A percentile compares a stretch with the other conserved stretches of the same genome.
Evolutionary conservation across 345 rosid species (phyloP).

Genomic region (sweet orange (Citrus sinensis)): DNA sequence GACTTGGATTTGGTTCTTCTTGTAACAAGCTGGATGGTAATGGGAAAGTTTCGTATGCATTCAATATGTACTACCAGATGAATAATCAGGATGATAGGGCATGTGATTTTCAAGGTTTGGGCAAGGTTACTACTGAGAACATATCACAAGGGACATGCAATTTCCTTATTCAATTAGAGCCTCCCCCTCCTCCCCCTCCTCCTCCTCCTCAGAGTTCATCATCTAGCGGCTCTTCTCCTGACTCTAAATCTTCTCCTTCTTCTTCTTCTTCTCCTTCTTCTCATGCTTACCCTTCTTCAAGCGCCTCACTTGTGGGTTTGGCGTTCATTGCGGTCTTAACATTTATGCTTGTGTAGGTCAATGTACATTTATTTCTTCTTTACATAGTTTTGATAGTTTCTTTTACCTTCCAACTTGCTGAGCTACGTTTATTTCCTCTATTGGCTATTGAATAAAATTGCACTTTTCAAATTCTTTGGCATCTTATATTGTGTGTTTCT

Average conservation of each 20-base stretch:
- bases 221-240: not conserved
- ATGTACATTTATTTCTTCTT: not conserved
- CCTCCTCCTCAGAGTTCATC: conserved; percentile 20
- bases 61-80: conserved; percentile 70
- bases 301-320: conserved; percentile 19
- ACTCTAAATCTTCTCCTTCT: not conserved
- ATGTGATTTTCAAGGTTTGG: conserved; percentile 65
- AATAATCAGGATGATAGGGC: conserved; percentile 58
- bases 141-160: conserved; percentile 60
- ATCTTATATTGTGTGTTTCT: too few relatives aligned
- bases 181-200: not conserved
- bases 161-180: conserved; percentile 59
- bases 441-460: not conserved
- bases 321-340: conserved; percentile 13
- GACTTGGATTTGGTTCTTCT: conserved; percentile 62
- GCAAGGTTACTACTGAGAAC: conserved; percentile 41
- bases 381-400: not conserved
- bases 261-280: not conserved
- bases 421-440: not conserved
- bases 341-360: conserved; percentile 13
- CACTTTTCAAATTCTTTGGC: not conserved
- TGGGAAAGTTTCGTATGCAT: conserved; percentile 66
- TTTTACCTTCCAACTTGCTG: not conserved
- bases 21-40: conserved; percentile 54
- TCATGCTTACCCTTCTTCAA: not conserved